Conservation (phyloP, 2,329 filamentous ascomycete genomes). For the Calonectria pteridis region DNA sequence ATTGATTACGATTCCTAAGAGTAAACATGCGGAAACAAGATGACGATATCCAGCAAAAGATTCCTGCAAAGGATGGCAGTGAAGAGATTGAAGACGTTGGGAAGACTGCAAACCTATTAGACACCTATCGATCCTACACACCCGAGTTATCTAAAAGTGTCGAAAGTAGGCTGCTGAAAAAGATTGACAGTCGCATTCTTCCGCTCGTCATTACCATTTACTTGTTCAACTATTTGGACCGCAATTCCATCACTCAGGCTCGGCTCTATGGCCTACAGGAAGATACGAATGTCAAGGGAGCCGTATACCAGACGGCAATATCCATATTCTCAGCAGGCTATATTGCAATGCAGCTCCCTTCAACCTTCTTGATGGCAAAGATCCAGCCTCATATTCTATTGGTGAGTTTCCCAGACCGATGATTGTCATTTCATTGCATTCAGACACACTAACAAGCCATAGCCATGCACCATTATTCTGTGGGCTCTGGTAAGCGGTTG, state of each 20-base stretch:
- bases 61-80: not conserved
- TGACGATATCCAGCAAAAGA: not conserved
- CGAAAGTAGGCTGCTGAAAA: not conserved
- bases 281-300: not conserved
- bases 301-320: not conserved
- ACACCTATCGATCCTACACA: not conserved
- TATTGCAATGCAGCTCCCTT: not conserved
- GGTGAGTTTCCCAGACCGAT: not conserved
- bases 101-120: not conserved
- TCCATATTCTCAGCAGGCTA: not conserved
- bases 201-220: not conserved
- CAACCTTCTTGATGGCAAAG: not conserved
- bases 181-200: not conserved
- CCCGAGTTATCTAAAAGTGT: not conserved
- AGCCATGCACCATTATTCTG: not conserved
- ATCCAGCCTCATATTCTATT: not conserved
- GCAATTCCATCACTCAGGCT: not conserved
- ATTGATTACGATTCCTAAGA: not conserved
- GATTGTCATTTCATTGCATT: not conserved
- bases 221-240: not conserved
- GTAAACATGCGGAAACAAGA: not conserved
- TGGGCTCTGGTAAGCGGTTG: not conserved
- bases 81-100: not conserved
- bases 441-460: not conserved
- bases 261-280: not conserved